Conservation (phyloP, 495 filamentous ascomycete genomes). For the Neurospora sublineolata region DNA sequence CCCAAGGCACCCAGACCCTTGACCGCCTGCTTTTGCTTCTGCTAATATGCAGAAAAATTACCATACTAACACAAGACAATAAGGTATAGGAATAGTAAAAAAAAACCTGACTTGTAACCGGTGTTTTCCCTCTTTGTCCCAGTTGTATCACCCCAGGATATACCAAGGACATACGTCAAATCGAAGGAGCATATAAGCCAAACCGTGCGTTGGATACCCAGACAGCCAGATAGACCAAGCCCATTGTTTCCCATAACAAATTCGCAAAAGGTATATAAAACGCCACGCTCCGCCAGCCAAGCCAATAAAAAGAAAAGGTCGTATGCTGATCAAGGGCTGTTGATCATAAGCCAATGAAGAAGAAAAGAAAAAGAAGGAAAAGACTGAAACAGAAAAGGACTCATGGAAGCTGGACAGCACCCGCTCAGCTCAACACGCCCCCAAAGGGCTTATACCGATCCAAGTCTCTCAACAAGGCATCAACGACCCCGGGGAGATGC, state of each 20-base stretch:
- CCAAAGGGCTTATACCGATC: constrained; percentile 67
- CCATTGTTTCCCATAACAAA: background rate
- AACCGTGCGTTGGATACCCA: background rate
- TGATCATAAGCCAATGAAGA: background rate
- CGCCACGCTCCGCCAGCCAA: background rate
- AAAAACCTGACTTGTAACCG: background rate
- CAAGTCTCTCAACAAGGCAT: constrained; percentile 82
- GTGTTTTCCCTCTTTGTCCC: background rate
- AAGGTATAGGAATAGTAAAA: background rate
- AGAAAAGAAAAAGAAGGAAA: background rate
- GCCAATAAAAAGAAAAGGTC: constrained; percentile 3
- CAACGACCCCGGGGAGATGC: constrained; percentile 72
- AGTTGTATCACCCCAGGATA: background rate
- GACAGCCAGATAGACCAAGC: background rate
- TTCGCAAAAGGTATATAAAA: background rate
- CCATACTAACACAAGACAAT: background rate
- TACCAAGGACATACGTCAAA: background rate
- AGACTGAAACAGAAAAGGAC: background rate
- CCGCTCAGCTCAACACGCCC: constrained; percentile 29
- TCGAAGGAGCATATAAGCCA: background rate
- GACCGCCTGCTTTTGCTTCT: background rate
- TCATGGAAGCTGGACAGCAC: background rate
- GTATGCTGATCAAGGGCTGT: no score
- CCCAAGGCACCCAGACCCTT: background rate
- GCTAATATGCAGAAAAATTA: background rate